Evolutionary conservation across 371 early-diverging fungal genomes (phyloP), one percentile per base, ranked within the genome.

Genomic region (Rozella allomycis): DNA sequence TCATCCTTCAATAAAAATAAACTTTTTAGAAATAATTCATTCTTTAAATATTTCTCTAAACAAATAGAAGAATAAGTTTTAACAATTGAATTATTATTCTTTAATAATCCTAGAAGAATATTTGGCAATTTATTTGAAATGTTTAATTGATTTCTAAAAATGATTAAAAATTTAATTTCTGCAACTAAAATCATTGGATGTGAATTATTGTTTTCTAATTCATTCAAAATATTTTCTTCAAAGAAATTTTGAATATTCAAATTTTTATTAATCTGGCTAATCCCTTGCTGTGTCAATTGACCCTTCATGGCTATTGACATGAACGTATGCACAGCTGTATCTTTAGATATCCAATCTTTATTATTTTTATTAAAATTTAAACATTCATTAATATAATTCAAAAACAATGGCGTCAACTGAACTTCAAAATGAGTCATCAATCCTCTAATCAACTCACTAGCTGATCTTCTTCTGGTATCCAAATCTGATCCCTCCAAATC

Each of bases 401-500:
- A 53, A 48, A 85, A 70, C 35, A 84, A 79, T 11, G 55, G 52
- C 3, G 91, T 86, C 9, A 83, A 77, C 35, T 77, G 72, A 10
- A 56, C 43, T 27, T 75, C 70, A 49, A 73, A 86, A 38, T 76
- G 76, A 27, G 81, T 80, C 55, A 87, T 48, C 20, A 91, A 55
- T n/a, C 80, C 81, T 23, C 82, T 72, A 23, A 91, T 80, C 30
- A 96, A 62, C 33, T 86, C 90, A 3, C 83, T 67, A 1, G 91
- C 78, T 12, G 88, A 74, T 37, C 82, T 69, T 32, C 93, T 71
- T 20, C 96, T 78, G 1, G 87, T 83, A 30, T 86, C 90, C 12
- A 62, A 71, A 31, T 86, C 82, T 54, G 77, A 70, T 21, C 84
- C 84, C 47, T 93, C 93, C n/a, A 91, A 43, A 49, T 91, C 91